Percentiles rank a stretch among this genome's conserved stretches.
phyloP scores from a whole-genome alignment of 1,284 basidiomycete genomes.

The Coniophora puteana region DNA sequence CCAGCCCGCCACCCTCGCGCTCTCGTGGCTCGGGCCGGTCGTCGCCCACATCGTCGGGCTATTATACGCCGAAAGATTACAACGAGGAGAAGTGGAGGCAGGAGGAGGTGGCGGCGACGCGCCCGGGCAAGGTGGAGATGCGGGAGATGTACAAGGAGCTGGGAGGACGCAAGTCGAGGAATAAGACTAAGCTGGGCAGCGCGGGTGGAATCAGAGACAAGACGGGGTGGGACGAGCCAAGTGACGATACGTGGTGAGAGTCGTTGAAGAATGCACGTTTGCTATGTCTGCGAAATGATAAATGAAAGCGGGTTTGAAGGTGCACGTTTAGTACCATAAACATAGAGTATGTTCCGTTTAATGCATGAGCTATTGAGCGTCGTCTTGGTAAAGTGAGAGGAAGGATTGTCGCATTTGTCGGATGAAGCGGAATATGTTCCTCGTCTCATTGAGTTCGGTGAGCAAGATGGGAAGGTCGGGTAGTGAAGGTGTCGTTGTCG shows the following conservation, averaged over 20 bases:
- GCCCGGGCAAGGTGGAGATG: constrained; percentile 77
- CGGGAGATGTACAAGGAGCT: constrained; percentile 87
- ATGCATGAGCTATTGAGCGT: neutral
- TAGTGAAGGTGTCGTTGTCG: constrained; percentile 64
- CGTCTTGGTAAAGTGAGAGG: constrained; percentile 12
- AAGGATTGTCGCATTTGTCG: constrained; percentile 46
- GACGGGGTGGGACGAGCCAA: constrained; percentile 57
- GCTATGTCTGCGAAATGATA: neutral
- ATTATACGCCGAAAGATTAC: constrained; percentile 74
- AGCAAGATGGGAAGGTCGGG: constrained; percentile 60
- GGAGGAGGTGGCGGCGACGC: constrained; percentile 46
- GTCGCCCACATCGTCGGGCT: constrained; percentile 59
- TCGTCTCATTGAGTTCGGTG: constrained; percentile 58
- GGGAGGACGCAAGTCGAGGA: constrained; percentile 78
- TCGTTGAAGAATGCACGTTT: neutral
- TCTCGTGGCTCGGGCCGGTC: constrained; percentile 42
- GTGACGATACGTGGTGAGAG: constrained; percentile 24
- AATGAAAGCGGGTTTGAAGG: too few relatives aligned
- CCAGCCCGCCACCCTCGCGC: constrained; percentile 36
- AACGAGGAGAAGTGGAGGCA: constrained; percentile 71
- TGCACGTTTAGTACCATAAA: too few relatives aligned
- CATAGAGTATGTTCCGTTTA: neutral
- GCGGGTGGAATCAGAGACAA: constrained; percentile 55
- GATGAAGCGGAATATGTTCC: constrained; percentile 63
- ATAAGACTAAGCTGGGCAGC: constrained; percentile 60